Evolutionary conservation across 495 filamentous ascomycete species (phyloP), one percentile per base, ranked within the genome.

Genomic region (Delitschia confertaspora): DNA sequence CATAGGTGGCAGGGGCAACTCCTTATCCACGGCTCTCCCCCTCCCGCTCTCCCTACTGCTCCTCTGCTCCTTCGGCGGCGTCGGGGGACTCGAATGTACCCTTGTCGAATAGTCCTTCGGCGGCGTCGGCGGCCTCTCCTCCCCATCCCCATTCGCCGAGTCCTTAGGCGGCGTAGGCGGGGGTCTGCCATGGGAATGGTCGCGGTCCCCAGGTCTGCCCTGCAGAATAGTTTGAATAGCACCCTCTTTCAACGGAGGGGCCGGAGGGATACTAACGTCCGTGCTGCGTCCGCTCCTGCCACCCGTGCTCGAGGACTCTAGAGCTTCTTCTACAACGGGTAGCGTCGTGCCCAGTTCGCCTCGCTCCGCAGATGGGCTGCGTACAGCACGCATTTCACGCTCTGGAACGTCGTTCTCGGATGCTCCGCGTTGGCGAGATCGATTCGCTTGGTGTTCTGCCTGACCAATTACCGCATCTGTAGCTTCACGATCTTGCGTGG

Each of bases 301-400:
- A 3, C 80, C 77, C 14, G 79, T 76, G 42, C 83, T 88, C 3
- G 73, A 75, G 13, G 76, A 82, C 62, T 95, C 91, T 9, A 79
- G 83, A 19, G 80, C 82, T 67, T 98, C 91, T 42, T 95, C 87
- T 6, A 98, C 85, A 35, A 95, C 81, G 1, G 91, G 91, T n/a
- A 98, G 64, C 18, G 84, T 80, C 21, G 80, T 71, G 8, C 79
- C 76, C 19, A 71, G 69, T 9, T 69, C 55, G 9, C 71, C 74
- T 31, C 74, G 66, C 37, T 87, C 81, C 2, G 64, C 65, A 47
- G 45, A 69, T 29, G 65, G 70, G 58, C 69, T 72, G 35, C 75
- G 64, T 17, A 75, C 65, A 26, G 67, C 68, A 26, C 64, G 66
- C 29, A 80, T 60, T 23, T 62, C 73, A 38, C 67, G 63, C 13